A percentile compares a stretch with the other conserved stretches of the same genome.
Evolutionary conservation across 441 rosid genomes (phyloP).

Genomic region (Aquilaria agallochum): DNA sequence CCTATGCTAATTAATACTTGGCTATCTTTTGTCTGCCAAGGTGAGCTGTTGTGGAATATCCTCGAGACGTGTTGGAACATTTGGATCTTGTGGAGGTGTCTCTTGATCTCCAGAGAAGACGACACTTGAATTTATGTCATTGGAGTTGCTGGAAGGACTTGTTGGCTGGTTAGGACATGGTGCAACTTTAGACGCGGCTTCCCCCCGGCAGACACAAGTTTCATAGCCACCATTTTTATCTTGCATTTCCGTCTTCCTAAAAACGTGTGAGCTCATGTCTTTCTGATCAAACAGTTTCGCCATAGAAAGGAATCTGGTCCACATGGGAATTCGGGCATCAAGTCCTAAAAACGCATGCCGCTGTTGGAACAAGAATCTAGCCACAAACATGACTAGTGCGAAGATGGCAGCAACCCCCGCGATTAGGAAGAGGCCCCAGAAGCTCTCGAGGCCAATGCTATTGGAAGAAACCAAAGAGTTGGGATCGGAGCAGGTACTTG

Average conservation of each 20-base stretch:
- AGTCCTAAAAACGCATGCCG: slow-evolving; percentile 1
- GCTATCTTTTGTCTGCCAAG: no score
- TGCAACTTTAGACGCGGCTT: slow-evolving; percentile 7
- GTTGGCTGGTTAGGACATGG: neutral
- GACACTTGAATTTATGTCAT: slow-evolving; percentile 5
- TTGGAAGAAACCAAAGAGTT: slow-evolving; percentile 21
- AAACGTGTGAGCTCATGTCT: slow-evolving; percentile 26
- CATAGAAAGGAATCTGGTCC: slow-evolving; percentile 12
- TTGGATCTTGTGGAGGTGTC: neutral
- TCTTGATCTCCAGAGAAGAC: slow-evolving; percentile 8
- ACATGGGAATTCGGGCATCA: slow-evolving; percentile 8
- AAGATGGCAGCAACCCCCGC: slow-evolving; percentile 45
- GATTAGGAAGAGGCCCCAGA: slow-evolving; percentile 76
- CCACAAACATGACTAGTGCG: slow-evolving; percentile 30
- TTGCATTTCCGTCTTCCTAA: slow-evolving; percentile 6
- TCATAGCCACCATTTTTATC: slow-evolving; percentile 2
- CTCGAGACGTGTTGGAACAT: no score
- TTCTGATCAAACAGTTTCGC: slow-evolving; percentile 1
- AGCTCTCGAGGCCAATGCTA: slow-evolving; percentile 51
- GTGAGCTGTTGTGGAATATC: no score
- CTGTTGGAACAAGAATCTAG: slow-evolving; percentile 20
- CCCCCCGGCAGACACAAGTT: neutral
- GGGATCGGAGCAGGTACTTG: slow-evolving; percentile 9
- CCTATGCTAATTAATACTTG: no score
- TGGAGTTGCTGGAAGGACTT: slow-evolving; percentile 18